Conservation (phyloP, 441 rosid species). For the Croton laevigatus region DNA sequence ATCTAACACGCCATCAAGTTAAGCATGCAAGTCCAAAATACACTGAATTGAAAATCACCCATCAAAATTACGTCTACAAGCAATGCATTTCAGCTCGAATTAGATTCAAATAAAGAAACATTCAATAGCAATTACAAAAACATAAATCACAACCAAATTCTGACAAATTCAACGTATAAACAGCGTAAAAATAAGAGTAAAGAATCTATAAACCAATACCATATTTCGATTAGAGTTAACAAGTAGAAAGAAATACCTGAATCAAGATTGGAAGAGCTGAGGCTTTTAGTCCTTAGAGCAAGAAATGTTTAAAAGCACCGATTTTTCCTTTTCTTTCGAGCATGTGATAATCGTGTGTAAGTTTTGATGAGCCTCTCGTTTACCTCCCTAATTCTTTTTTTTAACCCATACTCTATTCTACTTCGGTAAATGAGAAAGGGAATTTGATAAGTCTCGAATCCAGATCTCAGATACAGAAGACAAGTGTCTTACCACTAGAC, state of each 20-base stretch:
- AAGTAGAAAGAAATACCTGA: conserved; percentile 9
- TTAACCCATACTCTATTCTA: no score
- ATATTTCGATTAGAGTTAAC: background rate
- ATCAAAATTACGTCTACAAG: background rate
- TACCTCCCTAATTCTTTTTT: background rate
- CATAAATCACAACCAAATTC: background rate
- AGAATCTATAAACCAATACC: no score
- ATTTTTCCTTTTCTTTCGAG: no score
- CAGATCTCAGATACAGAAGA: no score
- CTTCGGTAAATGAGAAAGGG: no score
- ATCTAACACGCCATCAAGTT: conserved; percentile 28
- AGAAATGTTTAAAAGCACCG: no score
- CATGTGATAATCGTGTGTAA: no score
- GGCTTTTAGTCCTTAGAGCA: background rate
- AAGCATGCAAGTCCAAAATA: conserved; percentile 7
- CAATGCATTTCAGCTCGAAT: background rate
- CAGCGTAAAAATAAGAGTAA: background rate
- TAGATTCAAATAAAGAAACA: conserved; percentile 1
- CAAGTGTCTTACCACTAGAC: no score
- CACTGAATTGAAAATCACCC: background rate
- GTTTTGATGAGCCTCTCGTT: background rate
- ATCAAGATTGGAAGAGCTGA: conserved; percentile 1
- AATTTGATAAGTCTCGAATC: no score
- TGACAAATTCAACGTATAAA: background rate
- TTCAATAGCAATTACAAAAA: background rate